phyloP scores from a whole-genome alignment of 805 yeast genomes.

The Saccharomycopsis fodiens region DNA sequence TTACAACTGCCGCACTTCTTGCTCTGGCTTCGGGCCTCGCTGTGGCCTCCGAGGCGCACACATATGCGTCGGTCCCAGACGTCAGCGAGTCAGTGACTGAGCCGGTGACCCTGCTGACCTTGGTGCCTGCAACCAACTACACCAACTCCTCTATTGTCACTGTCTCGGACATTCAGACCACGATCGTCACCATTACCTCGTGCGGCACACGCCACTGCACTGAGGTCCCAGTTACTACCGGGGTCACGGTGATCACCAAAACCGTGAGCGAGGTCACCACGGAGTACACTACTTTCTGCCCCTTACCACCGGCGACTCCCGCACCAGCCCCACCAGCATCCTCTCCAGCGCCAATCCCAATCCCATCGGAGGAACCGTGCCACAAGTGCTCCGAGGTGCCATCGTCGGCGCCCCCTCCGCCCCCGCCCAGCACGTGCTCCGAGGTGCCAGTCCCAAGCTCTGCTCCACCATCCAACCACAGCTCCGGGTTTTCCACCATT shows the following conservation, averaged over 20 bases:
- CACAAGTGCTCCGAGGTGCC: neutral
- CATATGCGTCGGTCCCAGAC: neutral
- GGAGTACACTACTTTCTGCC: constrained; percentile 26
- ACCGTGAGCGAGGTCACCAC: constrained; percentile 24
- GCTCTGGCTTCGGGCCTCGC: constrained; percentile 2
- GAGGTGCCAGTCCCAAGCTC: constrained; percentile 2
- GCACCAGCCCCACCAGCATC: constrained; percentile 10
- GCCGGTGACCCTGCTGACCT: constrained; percentile 1
- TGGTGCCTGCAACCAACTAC: neutral
- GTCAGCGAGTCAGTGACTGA: neutral
- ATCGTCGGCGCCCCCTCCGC: neutral
- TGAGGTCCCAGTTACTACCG: constrained; percentile 23
- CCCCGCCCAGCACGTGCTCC: constrained; percentile 9
- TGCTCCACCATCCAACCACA: constrained; percentile 2
- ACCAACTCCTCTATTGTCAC: constrained; percentile 13
- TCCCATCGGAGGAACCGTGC: constrained; percentile 1
- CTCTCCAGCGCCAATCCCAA: neutral
- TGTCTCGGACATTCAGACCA: constrained; percentile 19
- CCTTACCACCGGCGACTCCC: constrained; percentile 20
- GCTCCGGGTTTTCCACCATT: constrained; percentile 7
- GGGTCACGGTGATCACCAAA: constrained; percentile 24
- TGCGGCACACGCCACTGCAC: constrained; percentile 21
- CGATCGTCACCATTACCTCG: constrained; percentile 22
- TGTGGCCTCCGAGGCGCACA: constrained; percentile 3
- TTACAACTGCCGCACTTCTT: constrained; percentile 6